Percentiles rank a stretch among this genome's conserved stretches.
Evolutionary conservation across 2,329 filamentous ascomycete genomes (phyloP).

Genomic region (Apiospora phragmitis): DNA sequence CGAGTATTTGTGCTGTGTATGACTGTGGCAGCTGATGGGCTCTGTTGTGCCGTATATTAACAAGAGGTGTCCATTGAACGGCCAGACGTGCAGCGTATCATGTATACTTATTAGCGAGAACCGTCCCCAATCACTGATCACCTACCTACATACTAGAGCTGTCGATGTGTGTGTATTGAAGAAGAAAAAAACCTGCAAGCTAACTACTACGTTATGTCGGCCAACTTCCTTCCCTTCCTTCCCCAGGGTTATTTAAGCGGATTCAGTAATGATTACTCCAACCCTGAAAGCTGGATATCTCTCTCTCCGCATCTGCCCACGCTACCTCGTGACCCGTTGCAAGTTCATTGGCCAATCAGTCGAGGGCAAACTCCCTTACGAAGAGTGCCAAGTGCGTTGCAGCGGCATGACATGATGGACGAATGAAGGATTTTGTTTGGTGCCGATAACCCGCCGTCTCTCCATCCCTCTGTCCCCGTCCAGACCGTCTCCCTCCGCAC

Average conservation of each 20-base stretch:
- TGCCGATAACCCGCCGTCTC: not conserved
- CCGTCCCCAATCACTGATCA: not conserved
- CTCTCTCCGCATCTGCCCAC: not conserved
- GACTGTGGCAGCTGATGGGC: not conserved
- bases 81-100: not conserved
- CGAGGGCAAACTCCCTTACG: not conserved
- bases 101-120: not conserved
- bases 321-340: not conserved
- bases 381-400: not conserved
- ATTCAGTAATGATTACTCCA: not conserved
- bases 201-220: not conserved
- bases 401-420: not conserved
- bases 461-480: not conserved
- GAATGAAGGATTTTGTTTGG: not conserved
- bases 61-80: not conserved
- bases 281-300: not conserved
- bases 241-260: not conserved
- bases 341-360: not conserved
- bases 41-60: not conserved
- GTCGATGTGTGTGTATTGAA: not conserved
- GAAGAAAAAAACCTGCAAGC: not conserved
- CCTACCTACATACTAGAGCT: not conserved
- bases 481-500: not conserved
- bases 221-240: not conserved
- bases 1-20: not conserved